phyloP scores from a whole-genome alignment of 202 grass and related monocot genomes.

The Hordeum pubiflorum region DNA sequence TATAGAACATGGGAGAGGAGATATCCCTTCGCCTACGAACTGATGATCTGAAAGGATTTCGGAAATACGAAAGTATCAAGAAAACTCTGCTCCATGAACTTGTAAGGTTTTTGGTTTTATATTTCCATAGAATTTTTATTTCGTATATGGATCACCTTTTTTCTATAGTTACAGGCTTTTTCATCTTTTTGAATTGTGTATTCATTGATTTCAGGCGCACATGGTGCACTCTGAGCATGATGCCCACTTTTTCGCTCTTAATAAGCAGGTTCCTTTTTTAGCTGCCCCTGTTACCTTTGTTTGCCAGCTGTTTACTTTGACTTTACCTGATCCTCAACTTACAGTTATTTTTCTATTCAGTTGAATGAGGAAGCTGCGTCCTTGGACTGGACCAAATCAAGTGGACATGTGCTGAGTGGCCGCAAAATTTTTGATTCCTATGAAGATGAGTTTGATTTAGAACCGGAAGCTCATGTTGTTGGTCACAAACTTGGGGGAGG shows the following conservation, averaged over 20 bases:
- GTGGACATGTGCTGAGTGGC: slow-evolving; percentile 63
- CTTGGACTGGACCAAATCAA: slow-evolving; percentile 89
- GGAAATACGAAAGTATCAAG: slow-evolving; percentile 92
- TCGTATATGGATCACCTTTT: background rate
- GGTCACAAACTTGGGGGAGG: slow-evolving; percentile 66
- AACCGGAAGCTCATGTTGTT: slow-evolving; percentile 14
- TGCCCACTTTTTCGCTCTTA: slow-evolving; percentile 86
- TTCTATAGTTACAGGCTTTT: background rate
- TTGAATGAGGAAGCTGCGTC: slow-evolving; percentile 83
- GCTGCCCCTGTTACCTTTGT: background rate
- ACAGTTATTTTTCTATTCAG: slow-evolving; percentile 32
- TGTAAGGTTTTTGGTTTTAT: slow-evolving; percentile 37
- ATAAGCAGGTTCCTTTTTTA: slow-evolving; percentile 61
- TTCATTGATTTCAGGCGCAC: slow-evolving; percentile 62
- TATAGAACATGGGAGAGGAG: slow-evolving; percentile 90
- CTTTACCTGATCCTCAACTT: background rate
- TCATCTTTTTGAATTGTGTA: background rate
- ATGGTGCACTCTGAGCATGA: slow-evolving; percentile 96
- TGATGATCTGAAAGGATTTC: slow-evolving; percentile 92
- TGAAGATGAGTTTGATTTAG: slow-evolving; percentile 53
- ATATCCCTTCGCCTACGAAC: slow-evolving; percentile 88
- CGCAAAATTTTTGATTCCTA: slow-evolving; percentile 50
- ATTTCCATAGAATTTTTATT: background rate
- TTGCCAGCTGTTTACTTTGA: background rate
- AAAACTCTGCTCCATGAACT: slow-evolving; percentile 95